Base-by-base conservation (phyloP, 202 grass and related monocot genomes). In the Zizania palustris region DNA sequence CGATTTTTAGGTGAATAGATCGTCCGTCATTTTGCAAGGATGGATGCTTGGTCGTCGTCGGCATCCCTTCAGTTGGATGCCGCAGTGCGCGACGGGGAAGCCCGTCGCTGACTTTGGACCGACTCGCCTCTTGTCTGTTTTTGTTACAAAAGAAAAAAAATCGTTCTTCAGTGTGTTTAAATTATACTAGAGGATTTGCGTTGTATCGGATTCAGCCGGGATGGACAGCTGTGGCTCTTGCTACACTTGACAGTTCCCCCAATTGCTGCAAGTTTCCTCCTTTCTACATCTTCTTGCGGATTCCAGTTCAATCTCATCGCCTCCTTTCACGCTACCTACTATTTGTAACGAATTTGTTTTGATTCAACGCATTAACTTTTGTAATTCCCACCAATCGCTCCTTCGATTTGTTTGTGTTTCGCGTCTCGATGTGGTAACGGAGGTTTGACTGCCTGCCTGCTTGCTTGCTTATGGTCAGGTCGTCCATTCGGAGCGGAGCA, bases 371-470 rank as follows among this genome's bases (percentile, higher is more conserved):
- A 56, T n/a, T 28, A 1, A 21, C 51, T 9, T 55, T 55, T 49
- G 46, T 13, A 40, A 43, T 43, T 43, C 54, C 50, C 11, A 14
- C 34, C 4, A 36, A n/a, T 67, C 5, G 3, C 43, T n/a, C 16
- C 10, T 9, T 6, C 54, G 50, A 72, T 40, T 14, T 70, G 45
- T 20, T 9, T 46, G 11, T 28, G 5, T 11, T 22, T 60, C 19
- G 33, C 20, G 42, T 36, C 14, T 53, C 16, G 51, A 55, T 9
- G 51, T 55, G 16, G 51, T 55, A 20, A 55, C 9, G 51, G 51
- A 55, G n/a, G n/a, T 20, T 55, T 55, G 51, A 55, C 51, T 37
- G 41, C 16, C 66, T 71, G 77, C 59, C 65, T 51, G 77, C 16
- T 37, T 21, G 65, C 2, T 48, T 60, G 40, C 41, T 45, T 3